phyloP scores from a whole-genome alignment of 345 rosid species.

The Salix exigua region DNA sequence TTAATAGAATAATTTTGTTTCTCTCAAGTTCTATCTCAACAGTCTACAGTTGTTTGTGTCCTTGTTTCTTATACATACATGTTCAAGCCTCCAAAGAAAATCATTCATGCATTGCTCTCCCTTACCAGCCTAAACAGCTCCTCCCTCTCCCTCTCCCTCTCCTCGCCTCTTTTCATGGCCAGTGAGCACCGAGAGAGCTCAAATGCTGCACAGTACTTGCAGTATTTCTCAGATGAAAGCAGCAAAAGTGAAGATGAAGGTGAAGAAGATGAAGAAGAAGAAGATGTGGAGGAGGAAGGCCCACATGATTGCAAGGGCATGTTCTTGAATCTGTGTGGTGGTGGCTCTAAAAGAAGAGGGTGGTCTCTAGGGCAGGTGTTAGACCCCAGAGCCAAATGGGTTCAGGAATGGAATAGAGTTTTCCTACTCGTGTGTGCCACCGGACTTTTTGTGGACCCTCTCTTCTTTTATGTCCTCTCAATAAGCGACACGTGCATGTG shows the following conservation, averaged over 20 bases:
- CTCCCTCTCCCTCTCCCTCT: conserved; percentile 17
- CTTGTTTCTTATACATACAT: conserved; percentile 6
- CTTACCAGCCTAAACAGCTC: not conserved
- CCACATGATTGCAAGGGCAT: not conserved
- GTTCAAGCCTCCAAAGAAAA: conserved; percentile 4
- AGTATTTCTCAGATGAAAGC: conserved; percentile 40
- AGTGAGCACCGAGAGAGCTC: conserved; percentile 25
- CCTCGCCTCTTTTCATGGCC: conserved; percentile 23
- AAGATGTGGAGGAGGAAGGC: conserved; percentile 26
- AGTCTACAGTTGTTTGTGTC: conserved; percentile 21
- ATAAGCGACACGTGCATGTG: conserved; percentile 69
- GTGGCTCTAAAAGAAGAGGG: conserved; percentile 17
- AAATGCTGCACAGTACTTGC: conserved; percentile 27
- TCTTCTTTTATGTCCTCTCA: conserved; percentile 79
- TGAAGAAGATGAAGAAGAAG: conserved; percentile 10
- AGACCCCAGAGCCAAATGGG: conserved; percentile 85
- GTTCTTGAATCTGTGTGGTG: conserved; percentile 19
- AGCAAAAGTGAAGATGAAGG: conserved; percentile 15
- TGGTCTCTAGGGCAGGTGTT: conserved; percentile 58
- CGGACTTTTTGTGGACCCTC: conserved; percentile 89
- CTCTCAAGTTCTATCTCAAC: not conserved
- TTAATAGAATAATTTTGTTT: not conserved
- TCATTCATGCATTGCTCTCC: not conserved
- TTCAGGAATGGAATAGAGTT: conserved; percentile 85
- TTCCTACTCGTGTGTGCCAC: conserved; percentile 76